Evolutionary conservation across 73 alveolate species (phyloP), one percentile per base, ranked within the genome.

Genomic region (Paramecium octaurelia): DNA sequence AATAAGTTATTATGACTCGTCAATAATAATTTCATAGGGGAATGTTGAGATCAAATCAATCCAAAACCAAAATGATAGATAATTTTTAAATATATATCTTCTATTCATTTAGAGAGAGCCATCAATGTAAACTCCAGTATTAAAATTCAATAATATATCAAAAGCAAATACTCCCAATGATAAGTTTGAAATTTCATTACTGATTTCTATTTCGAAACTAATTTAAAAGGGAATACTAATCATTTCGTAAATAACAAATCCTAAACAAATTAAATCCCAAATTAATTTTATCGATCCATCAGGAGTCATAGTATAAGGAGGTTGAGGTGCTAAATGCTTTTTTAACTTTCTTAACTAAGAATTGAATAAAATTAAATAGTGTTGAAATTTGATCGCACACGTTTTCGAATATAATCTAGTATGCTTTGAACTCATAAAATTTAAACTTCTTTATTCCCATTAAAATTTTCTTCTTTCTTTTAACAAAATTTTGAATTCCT

Each of bases 71-170:
- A 92, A 77, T 24, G 57, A 24, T 46, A 95, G 8, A 83, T 96
- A 96, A 46, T 57, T 68, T 85, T 46, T 92, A 14, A 94, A 92
- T 8, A 96, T 95, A 4, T 16, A 31, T 29, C 46, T 73, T 70
- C 92, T 40, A 24, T 91, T 85, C 58, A 89, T 58, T 50, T 92
- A 76, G 38, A 94, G 96, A 34, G 92, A 93, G 12, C 98, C 98
- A 42, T 24, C 95, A 83, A 92, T 64, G 40, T 92, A 90, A 50
- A 73, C 94, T 8, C 97, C 97, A 8, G 98, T 96, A 48, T 96
- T 90, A 69, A 96, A 95, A 23, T 54, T 60, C 38, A 87, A 27
- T 29, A 92, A 0, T 9, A 92, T 86, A 83, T 70, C 54, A 94
- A 96, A 64, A 34, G 50, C 24, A 24, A 89, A 89, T 21, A 77